Conservation (phyloP, 371 early-diverging fungal genomes). For the Apophysomyces trapeziformis region DNA sequence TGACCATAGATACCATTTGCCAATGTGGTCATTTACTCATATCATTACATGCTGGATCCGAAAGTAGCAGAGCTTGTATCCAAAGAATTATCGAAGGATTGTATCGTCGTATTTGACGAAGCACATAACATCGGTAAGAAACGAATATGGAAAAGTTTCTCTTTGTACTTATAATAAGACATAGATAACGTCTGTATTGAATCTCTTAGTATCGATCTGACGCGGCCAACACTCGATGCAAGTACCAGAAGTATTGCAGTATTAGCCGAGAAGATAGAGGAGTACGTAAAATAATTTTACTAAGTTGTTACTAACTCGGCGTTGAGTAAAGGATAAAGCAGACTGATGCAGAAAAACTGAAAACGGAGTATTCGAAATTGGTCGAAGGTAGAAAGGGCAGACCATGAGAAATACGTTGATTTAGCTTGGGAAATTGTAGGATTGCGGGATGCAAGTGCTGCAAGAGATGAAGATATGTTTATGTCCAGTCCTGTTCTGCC, state of each 20-base stretch:
- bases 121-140: slow-evolving; percentile 99
- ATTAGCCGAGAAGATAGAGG: slow-evolving; percentile 75
- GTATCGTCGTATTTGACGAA: slow-evolving; percentile 99
- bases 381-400: slow-evolving; percentile 68
- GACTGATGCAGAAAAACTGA: slow-evolving; percentile 85
- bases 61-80: slow-evolving; percentile 98
- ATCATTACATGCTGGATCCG: slow-evolving; percentile 99
- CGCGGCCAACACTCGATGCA: slow-evolving; percentile 88
- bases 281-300: slow-evolving; percentile 39
- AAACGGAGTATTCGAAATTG: slow-evolving; percentile 85
- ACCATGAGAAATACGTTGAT: background rate
- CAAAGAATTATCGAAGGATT: slow-evolving; percentile 91
- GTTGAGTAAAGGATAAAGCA: slow-evolving; percentile 69
- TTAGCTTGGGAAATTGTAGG: slow-evolving; percentile 36
- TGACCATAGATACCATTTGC: slow-evolving; percentile 76
- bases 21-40: slow-evolving; percentile 99
- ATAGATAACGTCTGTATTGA: slow-evolving; percentile 98
- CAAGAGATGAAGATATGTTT: slow-evolving; percentile 75
- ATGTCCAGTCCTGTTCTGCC: slow-evolving; percentile 90
- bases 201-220: slow-evolving; percentile 94
- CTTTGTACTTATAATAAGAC: background rate
- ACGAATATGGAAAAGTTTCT: background rate
- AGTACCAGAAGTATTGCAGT: slow-evolving; percentile 79
- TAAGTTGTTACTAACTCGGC: background rate
- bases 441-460: slow-evolving; percentile 74